phyloP scores from a whole-genome alignment of 305 asterid genomes.

The Ajuga reptans region DNA sequence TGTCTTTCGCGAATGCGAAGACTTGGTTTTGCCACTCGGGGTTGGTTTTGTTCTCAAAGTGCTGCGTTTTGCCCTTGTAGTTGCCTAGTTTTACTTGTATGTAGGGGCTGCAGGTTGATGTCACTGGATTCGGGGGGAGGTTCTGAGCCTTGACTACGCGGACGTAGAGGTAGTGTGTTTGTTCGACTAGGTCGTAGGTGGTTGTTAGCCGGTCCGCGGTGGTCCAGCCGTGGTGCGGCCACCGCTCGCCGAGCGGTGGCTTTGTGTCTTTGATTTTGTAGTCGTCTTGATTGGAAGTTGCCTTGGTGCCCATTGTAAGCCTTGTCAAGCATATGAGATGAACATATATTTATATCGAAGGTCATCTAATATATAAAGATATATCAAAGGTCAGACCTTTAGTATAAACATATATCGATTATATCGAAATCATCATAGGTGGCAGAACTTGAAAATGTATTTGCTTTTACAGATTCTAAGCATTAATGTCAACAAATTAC shows the following conservation, averaged over 20 bases:
- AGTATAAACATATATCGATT: no score
- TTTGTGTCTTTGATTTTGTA: slow-evolving; percentile 42
- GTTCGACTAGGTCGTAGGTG: slow-evolving; percentile 56
- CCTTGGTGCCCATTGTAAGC: no score
- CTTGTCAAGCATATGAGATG: no score
- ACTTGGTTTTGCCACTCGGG: slow-evolving; percentile 50
- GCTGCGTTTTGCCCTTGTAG: slow-evolving; percentile 49
- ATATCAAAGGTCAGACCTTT: no score
- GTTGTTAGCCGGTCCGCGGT: slow-evolving; percentile 18
- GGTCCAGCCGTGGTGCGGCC: slow-evolving; percentile 20
- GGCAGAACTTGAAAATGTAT: not conserved
- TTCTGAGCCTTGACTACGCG: slow-evolving; percentile 48
- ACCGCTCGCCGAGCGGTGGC: slow-evolving; percentile 44
- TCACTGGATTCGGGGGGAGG: slow-evolving; percentile 34
- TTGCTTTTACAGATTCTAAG: slow-evolving; percentile 13
- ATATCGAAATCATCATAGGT: no score
- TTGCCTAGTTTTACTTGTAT: slow-evolving; percentile 55
- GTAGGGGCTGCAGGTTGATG: slow-evolving; percentile 44
- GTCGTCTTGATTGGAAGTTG: slow-evolving; percentile 7
- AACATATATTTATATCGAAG: no score
- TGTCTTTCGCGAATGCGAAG: slow-evolving; percentile 51
- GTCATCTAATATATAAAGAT: no score
- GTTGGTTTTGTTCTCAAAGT: slow-evolving; percentile 40
- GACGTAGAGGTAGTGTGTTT: slow-evolving; percentile 45
- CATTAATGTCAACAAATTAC: not conserved